Base-by-base conservation (phyloP, 169 alveolate genomes). In the Toxoplasma gondii region DNA sequence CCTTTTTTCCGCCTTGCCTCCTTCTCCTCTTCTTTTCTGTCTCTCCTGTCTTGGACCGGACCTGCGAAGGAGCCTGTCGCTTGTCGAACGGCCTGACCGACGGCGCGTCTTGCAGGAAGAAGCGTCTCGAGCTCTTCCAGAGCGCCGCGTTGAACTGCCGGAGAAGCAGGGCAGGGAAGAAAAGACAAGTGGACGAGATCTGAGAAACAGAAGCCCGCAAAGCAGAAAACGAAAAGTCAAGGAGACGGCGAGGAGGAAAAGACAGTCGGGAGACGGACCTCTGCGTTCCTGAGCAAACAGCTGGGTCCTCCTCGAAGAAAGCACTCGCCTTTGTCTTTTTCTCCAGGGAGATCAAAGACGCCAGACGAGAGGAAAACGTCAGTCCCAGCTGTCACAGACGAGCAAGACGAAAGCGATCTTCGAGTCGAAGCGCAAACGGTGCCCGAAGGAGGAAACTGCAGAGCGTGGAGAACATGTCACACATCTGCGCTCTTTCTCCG, bases 1-100 rank as follows among this genome's bases (percentile, higher is more conserved):
- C 22, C 31, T 1, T 64, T 31, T 64, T 4, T 19, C 74, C 74
- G 74, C 12, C 58, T 12, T 49, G 4, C 58, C 12, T 4, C 12
- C 58, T 49, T 12, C 22, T 49, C 4, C 4, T 4, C 12, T 80
- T 80, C 88, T 80, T 31, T 49, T 80, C 49, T 38, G 12, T 41
- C 44, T 80, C 24, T 80, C 9, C 53, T 22, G 4, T 49, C 34
- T 31, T 69, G 10, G 4, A 10, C 43, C 43, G 12, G 22, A 78
- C 86, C 86, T 78, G 86, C 86, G 86, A 78, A 78, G 86, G 86
- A 19, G 86, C 44, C 45, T 78, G 86, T 19, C 86, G 39, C 86
- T n/a, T 78, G 45, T 78, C 86, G 45, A 78, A n/a, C 49, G 39
- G 86, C 44, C 22, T 38, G 44, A 78, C 86, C 19, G 86, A n/a